Conservation (phyloP, 495 filamentous ascomycete species). For the Xylaria nigripes region DNA sequence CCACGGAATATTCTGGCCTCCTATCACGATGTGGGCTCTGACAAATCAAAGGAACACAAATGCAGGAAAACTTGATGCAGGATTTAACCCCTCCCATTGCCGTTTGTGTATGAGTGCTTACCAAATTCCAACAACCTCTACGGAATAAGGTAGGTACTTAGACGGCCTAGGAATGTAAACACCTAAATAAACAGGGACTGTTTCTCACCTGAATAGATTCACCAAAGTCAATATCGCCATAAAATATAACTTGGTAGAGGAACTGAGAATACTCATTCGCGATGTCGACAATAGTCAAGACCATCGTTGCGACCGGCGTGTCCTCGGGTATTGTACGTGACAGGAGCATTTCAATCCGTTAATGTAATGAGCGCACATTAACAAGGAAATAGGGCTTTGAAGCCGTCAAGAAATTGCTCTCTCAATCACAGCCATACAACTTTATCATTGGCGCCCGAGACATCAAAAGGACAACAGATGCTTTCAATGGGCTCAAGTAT, state of each 20-base stretch:
- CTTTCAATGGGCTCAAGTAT: conserved; percentile 29
- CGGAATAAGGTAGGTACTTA: too few relatives aligned
- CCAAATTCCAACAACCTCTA: too few relatives aligned
- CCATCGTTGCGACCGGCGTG: conserved; percentile 37
- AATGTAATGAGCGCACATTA: background rate
- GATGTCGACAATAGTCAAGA: conserved; percentile 33
- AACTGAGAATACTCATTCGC: background rate
- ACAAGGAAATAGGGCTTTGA: conserved; percentile 34
- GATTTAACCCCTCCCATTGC: conserved; percentile 8
- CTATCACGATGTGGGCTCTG: background rate
- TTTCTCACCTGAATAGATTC: background rate
- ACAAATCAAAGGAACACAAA: background rate
- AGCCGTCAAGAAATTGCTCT: conserved; percentile 33
- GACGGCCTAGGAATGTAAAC: too few relatives aligned
- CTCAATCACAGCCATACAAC: conserved; percentile 32
- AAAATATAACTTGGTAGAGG: background rate
- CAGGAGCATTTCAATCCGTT: background rate
- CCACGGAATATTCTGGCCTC: too few relatives aligned
- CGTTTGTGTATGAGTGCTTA: background rate
- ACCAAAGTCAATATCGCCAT: background rate
- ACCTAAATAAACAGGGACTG: background rate
- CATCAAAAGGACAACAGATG: conserved; percentile 24
- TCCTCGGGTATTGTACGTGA: conserved; percentile 36
- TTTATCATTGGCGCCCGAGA: conserved; percentile 40
- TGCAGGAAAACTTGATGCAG: background rate